Conservation (phyloP, 2,329 filamentous ascomycete species). For the Aspergillus nomiae region DNA sequence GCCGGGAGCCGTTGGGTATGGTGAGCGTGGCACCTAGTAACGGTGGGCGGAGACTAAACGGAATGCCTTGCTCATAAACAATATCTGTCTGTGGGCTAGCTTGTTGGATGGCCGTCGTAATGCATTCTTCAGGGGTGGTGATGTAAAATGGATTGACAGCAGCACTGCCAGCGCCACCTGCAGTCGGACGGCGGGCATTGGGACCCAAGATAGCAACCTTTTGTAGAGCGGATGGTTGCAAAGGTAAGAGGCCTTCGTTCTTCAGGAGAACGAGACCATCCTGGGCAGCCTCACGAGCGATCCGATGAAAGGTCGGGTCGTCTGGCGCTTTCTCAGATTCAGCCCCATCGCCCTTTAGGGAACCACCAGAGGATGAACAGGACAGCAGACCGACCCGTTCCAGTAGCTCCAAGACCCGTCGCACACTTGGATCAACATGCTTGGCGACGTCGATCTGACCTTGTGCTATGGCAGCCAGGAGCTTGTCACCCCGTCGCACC, state of each 20-base stretch:
- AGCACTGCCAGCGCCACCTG: constrained; percentile 10
- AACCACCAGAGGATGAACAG: neutral
- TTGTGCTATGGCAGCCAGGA: neutral
- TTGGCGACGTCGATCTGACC: neutral
- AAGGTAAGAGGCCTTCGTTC: constrained; percentile 6
- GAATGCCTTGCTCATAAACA: neutral
- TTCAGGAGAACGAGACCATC: constrained; percentile 8
- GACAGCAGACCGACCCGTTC: neutral
- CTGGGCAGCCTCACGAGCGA: neutral
- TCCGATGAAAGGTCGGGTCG: neutral
- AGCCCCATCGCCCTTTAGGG: neutral
- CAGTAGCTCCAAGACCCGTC: neutral
- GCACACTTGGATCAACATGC: constrained; percentile 2
- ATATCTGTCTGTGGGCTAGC: neutral
- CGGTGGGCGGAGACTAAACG: neutral
- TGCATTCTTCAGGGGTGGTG: constrained; percentile 5
- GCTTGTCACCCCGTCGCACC: neutral
- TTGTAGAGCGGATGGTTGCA: neutral
- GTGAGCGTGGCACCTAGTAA: neutral
- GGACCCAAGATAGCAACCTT: constrained; percentile 11
- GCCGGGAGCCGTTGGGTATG: neutral
- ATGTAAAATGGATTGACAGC: constrained; percentile 10
- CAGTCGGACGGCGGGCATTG: constrained; percentile 4
- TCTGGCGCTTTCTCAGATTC: neutral
- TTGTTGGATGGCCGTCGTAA: neutral